These are phyloP conservation scores for Dalbergia cultrata DNA, from an alignment of 306 rosid species.

Conservation along the genomic window DNA sequence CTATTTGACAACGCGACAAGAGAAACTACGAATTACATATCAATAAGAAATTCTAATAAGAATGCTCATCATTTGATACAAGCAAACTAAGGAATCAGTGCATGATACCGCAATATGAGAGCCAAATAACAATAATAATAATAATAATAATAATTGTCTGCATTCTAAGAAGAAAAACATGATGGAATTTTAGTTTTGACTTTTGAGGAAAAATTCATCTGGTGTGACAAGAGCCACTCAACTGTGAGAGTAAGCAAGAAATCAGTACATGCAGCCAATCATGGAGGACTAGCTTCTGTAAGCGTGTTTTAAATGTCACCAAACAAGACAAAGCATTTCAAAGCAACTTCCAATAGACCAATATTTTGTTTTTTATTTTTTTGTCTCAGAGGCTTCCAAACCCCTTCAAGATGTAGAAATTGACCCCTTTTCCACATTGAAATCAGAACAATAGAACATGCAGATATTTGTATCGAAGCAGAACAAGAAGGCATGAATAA, in stretches of 20 bases:
- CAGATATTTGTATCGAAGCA: background rate
- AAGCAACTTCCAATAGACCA: background rate
- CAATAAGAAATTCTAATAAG: background rate
- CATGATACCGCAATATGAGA: conserved; percentile 17
- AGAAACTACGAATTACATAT: conserved; percentile 11
- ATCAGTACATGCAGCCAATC: conserved; percentile 1
- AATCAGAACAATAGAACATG: background rate
- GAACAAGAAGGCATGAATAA: background rate
- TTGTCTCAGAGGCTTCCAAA: conserved; percentile 29
- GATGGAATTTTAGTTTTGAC: background rate
- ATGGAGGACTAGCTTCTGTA: conserved; percentile 9
- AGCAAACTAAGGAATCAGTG: conserved; percentile 27
- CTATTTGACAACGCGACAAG: conserved; percentile 26
- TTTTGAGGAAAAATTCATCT: conserved; percentile 22
- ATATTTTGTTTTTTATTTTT: background rate
- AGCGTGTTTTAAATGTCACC: background rate
- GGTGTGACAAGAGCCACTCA: background rate
- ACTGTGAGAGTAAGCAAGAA: conserved; percentile 21
- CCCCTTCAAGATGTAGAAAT: conserved; percentile 13
- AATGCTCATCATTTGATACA: background rate
- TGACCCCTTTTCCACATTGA: conserved; percentile 22
- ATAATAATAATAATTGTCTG: background rate
- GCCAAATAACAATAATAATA: background rate
- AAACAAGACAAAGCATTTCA: conserved; percentile 33
- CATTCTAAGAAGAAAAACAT: conserved; percentile 25